These are phyloP conservation scores for Castanea crenata DNA, from an alignment of 306 rosid genomes.

Conservation along the genomic window DNA sequence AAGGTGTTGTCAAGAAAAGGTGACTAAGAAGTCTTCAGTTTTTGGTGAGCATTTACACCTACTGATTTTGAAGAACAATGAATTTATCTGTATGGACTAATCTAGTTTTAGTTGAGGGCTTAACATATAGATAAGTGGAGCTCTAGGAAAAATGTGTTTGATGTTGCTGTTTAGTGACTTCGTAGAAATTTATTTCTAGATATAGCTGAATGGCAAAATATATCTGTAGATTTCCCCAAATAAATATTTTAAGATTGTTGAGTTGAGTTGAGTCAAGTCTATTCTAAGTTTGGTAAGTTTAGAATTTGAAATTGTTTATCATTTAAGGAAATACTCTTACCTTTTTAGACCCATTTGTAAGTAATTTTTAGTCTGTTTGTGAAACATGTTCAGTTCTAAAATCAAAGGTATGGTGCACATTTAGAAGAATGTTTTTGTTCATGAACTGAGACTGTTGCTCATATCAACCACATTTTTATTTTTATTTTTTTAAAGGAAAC, in stretches of 20 bases:
- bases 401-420: background rate
- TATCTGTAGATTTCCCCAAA: background rate
- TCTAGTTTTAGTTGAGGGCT: background rate
- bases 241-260: background rate
- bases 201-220: background rate
- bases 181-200: background rate
- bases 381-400: background rate
- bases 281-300: background rate
- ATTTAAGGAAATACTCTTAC: background rate
- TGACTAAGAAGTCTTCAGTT: background rate
- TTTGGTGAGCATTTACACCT: background rate
- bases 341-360: background rate
- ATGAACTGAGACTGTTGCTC: background rate
- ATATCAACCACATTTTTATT: background rate
- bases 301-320: background rate
- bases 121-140: background rate
- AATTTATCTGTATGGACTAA: background rate
- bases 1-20: slow-evolving; percentile 37
- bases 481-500: too few species aligned
- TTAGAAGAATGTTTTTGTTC: background rate
- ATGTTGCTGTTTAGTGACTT: background rate
- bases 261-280: background rate
- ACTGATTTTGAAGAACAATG: too few species aligned
- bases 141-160: background rate
- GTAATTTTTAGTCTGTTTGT: background rate